Evolutionary conservation across 2,329 filamentous ascomycete species (phyloP), one percentile per base, ranked within the genome.

Genomic region (Colletotrichum eremochloae): DNA sequence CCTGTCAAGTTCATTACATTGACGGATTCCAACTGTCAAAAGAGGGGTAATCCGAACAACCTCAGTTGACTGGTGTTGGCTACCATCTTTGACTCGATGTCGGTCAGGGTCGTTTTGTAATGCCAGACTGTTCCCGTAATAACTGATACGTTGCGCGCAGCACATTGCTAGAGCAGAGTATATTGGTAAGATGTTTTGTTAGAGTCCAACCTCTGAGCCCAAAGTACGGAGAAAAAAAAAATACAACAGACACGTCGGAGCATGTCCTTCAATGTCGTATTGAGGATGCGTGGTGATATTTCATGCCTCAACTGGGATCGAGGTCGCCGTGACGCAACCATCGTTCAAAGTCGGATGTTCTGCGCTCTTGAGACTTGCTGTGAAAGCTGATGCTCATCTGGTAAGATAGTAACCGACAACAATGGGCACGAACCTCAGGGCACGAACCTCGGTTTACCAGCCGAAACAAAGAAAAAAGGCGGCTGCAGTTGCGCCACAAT

Each of bases 271-370:
- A 38, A 61, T 24, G 48, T 40, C 31, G 46, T 40, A 36, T 55
- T 58, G 53, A 58, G 62, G 63, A 31, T 44, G 42, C 55, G 14
- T 38, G 63, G 33, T 64, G 63, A 72, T 68, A 63, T 55, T 60
- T 73, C 68, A 68, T 72, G 71, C 68, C 42, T 63, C 44, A 42
- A 38, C 14, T 44, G 48, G 29, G 58, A 7, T 48, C 55, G 29
- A 29, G 46, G 53, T 36, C 52, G 20, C 11, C 20, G 46, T 46
- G 31, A 40, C 61, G 9, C 44, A 40, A n/a, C 53, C 42, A 73
- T 64, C 72, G 63, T 57, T 53, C 55, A 40, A 38, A 12, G 20
- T 15, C 24, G 44, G 36, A 11, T 12, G 61, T 8, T 63, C 36
- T 55, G 60, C 11, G 14, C 44, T 24, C 12, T 15, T 24, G 4